These are phyloP conservation scores for Scheffersomyces parashehatae DNA, from an alignment of 1,139 yeast genomes.

Conservation along the genomic window DNA sequence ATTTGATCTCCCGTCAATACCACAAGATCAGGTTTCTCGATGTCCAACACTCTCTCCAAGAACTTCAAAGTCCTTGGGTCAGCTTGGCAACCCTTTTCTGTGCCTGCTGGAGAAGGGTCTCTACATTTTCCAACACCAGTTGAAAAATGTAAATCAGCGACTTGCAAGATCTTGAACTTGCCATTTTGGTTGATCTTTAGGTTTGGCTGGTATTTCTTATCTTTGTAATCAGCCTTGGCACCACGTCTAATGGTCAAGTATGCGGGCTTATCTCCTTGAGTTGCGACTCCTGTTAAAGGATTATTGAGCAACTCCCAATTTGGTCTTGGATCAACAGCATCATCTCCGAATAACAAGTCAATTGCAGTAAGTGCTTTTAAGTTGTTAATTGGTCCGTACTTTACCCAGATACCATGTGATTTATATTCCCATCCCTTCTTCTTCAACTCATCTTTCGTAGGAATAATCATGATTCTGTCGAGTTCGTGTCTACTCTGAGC, in stretches of 20 bases:
- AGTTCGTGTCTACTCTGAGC: slow-evolving; percentile 22
- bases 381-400: slow-evolving; percentile 30
- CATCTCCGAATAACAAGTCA: slow-evolving; percentile 70
- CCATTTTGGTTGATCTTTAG: slow-evolving; percentile 36
- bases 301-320: slow-evolving; percentile 56
- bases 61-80: slow-evolving; percentile 69
- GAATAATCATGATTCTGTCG: slow-evolving; percentile 26
- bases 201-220: slow-evolving; percentile 18
- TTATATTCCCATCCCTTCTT: slow-evolving; percentile 38
- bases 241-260: slow-evolving; percentile 33
- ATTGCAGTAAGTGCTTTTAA: slow-evolving; percentile 39
- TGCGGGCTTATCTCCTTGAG: slow-evolving; percentile 20
- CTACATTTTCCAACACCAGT: slow-evolving; percentile 76
- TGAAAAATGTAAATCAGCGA: slow-evolving; percentile 84
- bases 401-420: slow-evolving; percentile 51
- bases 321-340: slow-evolving; percentile 75
- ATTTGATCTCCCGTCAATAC: slow-evolving; percentile 88
- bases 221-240: slow-evolving; percentile 23
- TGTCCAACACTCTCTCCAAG: slow-evolving; percentile 61
- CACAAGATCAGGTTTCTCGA: slow-evolving; percentile 77
- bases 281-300: slow-evolving; percentile 24
- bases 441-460: slow-evolving; percentile 30
- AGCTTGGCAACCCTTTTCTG: slow-evolving; percentile 59
- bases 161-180: slow-evolving; percentile 73
- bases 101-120: slow-evolving; percentile 60